Percentiles rank a stretch among this genome's conserved stretches.
Conservation (phyloP, 331 rosid species). For the Malus hybrid region DNA sequence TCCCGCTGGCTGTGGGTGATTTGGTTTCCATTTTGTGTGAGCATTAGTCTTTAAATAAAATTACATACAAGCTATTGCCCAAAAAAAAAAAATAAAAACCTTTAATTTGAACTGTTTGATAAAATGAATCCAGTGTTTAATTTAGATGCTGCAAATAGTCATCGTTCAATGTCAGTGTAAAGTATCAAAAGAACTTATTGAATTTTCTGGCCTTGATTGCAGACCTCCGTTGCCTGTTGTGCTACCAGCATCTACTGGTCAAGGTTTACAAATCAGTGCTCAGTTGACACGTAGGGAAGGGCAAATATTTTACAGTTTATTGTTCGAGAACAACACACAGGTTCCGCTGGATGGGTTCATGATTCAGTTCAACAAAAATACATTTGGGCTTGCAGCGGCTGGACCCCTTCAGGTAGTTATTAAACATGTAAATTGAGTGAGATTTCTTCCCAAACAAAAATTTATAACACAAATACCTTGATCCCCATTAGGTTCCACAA, state of each 20-base stretch:
- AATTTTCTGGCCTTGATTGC: conserved; percentile 26
- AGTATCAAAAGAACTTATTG: conserved; percentile 12
- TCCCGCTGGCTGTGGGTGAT: not conserved
- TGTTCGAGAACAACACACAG: conserved; percentile 84
- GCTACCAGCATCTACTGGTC: conserved; percentile 76
- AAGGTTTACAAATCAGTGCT: conserved; percentile 97
- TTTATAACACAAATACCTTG: conserved; percentile 10
- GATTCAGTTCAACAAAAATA: conserved; percentile 98
- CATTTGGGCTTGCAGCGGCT: conserved; percentile 94
- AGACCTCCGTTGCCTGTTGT: conserved; percentile 84
- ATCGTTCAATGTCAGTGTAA: not conserved
- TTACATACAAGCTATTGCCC: not conserved
- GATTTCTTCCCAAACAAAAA: not conserved
- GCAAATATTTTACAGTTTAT: conserved; percentile 72
- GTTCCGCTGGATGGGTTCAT: conserved; percentile 85
- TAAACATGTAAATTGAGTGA: not conserved
- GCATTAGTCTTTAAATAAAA: no score
- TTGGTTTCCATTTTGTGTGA: not conserved
- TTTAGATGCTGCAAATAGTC: not conserved
- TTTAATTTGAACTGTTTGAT: not conserved
- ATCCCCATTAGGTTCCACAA: conserved; percentile 61
- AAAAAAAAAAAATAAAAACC: no score
- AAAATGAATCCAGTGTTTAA: not conserved
- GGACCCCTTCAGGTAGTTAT: conserved; percentile 76
- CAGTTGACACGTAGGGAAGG: conserved; percentile 72